A percentile compares a stretch with the other conserved stretches of the same genome.
These are phyloP conservation scores for Chloris gayana DNA, from an alignment of 176 grass and related monocot genomes.

Conservation along the genomic window DNA sequence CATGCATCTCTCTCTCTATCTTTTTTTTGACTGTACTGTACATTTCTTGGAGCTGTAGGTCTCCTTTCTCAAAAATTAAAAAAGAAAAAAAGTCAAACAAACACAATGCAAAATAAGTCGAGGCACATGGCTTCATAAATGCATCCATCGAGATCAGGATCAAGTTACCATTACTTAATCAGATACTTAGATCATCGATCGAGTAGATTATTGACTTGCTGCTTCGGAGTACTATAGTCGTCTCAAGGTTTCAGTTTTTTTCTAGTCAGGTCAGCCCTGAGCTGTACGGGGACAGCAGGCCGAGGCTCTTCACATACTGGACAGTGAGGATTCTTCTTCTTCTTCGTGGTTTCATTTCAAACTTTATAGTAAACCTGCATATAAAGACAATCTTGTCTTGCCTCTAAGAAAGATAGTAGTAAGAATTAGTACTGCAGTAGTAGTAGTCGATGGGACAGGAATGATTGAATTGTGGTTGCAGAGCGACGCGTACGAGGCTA, in stretches of 20 bases:
- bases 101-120: not conserved
- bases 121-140: not conserved
- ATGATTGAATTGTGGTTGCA: slow-evolving; percentile 24
- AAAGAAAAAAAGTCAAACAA: too few species aligned
- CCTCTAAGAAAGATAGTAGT: too few species aligned
- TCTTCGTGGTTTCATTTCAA: not conserved
- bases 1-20: not conserved
- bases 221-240: not conserved
- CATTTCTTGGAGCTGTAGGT: too few species aligned
- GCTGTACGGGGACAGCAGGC: slow-evolving; percentile 93
- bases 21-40: not conserved
- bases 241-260: slow-evolving; percentile 74
- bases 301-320: slow-evolving; percentile 97
- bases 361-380: too few species aligned
- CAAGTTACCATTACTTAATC: not conserved
- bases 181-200: not conserved
- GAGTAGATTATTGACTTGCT: not conserved
- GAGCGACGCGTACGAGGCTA: slow-evolving; percentile 92
- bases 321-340: slow-evolving; percentile 48
- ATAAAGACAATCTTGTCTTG: too few species aligned
- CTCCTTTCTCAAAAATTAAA: too few species aligned
- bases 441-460: too few species aligned
- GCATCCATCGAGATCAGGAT: not conserved
- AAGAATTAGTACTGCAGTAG: too few species aligned
- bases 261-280: slow-evolving; percentile 99